phyloP scores from a whole-genome alignment of 805 yeast genomes.

The Candida tammaniensis region DNA sequence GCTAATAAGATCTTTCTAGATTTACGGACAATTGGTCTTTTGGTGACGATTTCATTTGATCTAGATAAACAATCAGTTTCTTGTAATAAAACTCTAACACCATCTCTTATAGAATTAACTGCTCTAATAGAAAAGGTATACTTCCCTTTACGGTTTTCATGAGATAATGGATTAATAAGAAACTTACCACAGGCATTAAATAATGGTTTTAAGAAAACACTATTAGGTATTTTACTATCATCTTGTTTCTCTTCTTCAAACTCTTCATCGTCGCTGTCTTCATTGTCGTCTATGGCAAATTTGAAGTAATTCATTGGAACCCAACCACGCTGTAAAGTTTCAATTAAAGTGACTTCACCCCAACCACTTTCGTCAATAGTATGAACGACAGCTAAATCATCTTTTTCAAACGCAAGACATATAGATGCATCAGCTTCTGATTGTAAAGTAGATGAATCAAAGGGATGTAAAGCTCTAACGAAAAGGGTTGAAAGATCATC shows the following conservation, averaged over 20 bases:
- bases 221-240: conserved; percentile 29
- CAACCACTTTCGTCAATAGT: conserved; percentile 79
- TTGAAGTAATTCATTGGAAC: conserved; percentile 80
- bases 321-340: conserved; percentile 71
- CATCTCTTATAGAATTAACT: conserved; percentile 69
- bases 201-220: conserved; percentile 52
- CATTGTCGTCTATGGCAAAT: conserved; percentile 33
- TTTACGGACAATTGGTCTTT: conserved; percentile 57
- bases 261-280: conserved; percentile 20
- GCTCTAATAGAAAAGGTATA: conserved; percentile 55
- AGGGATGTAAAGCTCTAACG: conserved; percentile 56
- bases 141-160: conserved; percentile 32
- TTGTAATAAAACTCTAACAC: conserved; percentile 62
- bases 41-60: conserved; percentile 65
- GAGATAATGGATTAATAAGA: conserved; percentile 60
- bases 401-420: conserved; percentile 67
- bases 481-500: conserved; percentile 52
- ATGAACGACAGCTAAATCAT: conserved; percentile 74
- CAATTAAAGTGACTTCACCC: conserved; percentile 79
- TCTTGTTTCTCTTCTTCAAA: conserved; percentile 29
- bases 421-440: conserved; percentile 66
- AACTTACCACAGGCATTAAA: conserved; percentile 66
- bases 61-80: conserved; percentile 74
- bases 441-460: conserved; percentile 57
- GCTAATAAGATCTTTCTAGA: conserved; percentile 68